A percentile compares a stretch with the other conserved stretches of the same genome.
Conservation (phyloP, 2,329 filamentous ascomycete genomes). For the Monilinia aucupariae region DNA sequence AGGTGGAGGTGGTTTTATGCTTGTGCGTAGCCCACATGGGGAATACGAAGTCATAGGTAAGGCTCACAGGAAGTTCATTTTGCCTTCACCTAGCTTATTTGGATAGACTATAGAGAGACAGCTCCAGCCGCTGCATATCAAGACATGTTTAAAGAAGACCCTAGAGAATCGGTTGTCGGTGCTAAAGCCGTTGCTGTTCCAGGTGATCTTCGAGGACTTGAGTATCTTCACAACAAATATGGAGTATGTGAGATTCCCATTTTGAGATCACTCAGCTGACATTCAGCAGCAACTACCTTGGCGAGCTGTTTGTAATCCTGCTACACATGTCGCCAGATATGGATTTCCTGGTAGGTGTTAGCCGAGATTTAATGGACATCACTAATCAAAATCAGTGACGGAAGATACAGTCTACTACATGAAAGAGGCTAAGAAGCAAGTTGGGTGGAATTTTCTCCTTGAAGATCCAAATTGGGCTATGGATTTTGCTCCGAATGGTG, state of each 20-base stretch:
- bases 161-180: constrained; percentile 59
- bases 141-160: constrained; percentile 78
- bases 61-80: background rate
- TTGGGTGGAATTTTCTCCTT: constrained; percentile 53
- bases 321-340: constrained; percentile 65
- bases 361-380: constrained; percentile 16
- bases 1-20: constrained; percentile 85
- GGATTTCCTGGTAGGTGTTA: constrained; percentile 51
- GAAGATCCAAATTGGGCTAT: constrained; percentile 59
- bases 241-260: constrained; percentile 42
- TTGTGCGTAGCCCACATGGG: constrained; percentile 68
- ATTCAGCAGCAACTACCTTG: constrained; percentile 52
- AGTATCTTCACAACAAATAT: constrained; percentile 69
- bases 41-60: constrained; percentile 65
- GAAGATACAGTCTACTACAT: constrained; percentile 73
- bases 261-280: background rate
- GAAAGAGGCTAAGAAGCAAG: constrained; percentile 42
- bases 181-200: constrained; percentile 69
- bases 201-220: constrained; percentile 71
- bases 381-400: constrained; percentile 46
- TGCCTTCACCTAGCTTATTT: background rate
- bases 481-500: constrained; percentile 65
- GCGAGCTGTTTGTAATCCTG: constrained; percentile 66
- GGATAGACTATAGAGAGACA: constrained; percentile 73
- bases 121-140: constrained; percentile 75